Percentiles rank a stretch among this genome's conserved stretches.
phyloP scores from a whole-genome alignment of 352 stramenopile genomes.

The Pythium brachiatum region DNA sequence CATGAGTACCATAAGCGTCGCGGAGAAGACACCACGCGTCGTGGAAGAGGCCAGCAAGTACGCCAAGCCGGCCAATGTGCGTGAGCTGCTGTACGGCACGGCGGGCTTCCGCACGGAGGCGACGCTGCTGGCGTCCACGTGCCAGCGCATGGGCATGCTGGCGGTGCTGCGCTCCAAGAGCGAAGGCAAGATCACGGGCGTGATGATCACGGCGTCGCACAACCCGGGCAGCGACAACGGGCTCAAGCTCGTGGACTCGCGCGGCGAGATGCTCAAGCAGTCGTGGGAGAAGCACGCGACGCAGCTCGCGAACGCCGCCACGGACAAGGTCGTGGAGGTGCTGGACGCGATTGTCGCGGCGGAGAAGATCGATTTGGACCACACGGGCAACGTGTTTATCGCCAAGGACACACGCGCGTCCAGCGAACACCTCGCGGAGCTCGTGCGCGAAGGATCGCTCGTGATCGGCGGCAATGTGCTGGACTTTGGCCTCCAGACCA shows the following conservation, averaged over 20 bases:
- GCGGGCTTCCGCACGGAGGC: conserved; percentile 94
- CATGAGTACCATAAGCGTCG: conserved; percentile 52
- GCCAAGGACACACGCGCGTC: conserved; percentile 92
- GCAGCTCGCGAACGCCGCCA: conserved; percentile 76
- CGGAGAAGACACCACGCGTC: conserved; percentile 78
- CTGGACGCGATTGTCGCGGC: conserved; percentile 63
- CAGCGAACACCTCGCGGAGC: conserved; percentile 81
- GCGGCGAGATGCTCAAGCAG: conserved; percentile 90
- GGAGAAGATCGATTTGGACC: conserved; percentile 83
- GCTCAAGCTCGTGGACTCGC: conserved; percentile 93
- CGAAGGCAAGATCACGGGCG: conserved; percentile 79
- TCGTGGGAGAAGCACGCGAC: conserved; percentile 88
- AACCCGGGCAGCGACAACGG: conserved; percentile 92
- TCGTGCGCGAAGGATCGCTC: conserved; percentile 87
- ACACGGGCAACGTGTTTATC: conserved; percentile 85
- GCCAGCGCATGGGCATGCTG: conserved; percentile 92
- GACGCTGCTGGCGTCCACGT: conserved; percentile 85
- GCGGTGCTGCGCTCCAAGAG: conserved; percentile 78
- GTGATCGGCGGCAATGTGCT: conserved; percentile 89
- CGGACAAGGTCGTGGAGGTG: conserved; percentile 84
- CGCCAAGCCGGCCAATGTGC: conserved; percentile 38
- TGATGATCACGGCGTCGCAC: conserved; percentile 96
- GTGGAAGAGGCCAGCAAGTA: conserved; percentile 79
- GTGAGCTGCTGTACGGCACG: conserved; percentile 89
- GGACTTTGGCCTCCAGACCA: conserved; percentile 96